These are phyloP conservation scores for Phaffomyces antillensis DNA, from an alignment of 805 yeast species.

Conservation along the genomic window DNA sequence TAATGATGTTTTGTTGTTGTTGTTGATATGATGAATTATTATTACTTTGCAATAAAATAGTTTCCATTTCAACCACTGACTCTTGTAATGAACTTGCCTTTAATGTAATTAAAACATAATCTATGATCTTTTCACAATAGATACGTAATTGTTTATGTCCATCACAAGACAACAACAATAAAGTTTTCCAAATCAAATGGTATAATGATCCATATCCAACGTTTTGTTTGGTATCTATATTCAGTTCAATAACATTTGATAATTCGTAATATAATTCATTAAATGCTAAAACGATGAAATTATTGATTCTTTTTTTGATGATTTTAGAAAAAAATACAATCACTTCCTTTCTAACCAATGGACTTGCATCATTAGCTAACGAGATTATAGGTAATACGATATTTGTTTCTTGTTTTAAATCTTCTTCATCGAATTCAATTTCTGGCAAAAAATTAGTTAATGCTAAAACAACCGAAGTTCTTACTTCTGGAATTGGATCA, in stretches of 20 bases:
- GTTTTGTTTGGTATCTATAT: conserved; percentile 53
- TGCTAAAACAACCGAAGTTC: conserved; percentile 76
- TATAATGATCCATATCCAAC: conserved; percentile 86
- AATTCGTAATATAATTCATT: conserved; percentile 78
- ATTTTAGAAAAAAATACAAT: conserved; percentile 70
- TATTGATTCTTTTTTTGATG: conserved; percentile 59
- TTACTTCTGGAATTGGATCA: conserved; percentile 93
- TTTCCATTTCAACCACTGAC: conserved; percentile 60
- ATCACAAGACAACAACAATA: conserved; percentile 75
- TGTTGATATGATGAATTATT: conserved; percentile 15
- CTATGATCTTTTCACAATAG: conserved; percentile 68
- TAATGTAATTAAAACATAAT: conserved; percentile 57
- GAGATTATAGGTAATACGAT: conserved; percentile 62
- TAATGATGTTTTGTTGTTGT: background rate
- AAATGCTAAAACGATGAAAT: conserved; percentile 82
- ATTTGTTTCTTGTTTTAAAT: conserved; percentile 58
- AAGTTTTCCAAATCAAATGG: conserved; percentile 80
- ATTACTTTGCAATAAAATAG: conserved; percentile 45
- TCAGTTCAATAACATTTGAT: conserved; percentile 28
- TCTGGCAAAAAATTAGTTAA: conserved; percentile 61
- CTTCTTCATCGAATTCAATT: conserved; percentile 30
- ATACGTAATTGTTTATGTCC: conserved; percentile 77
- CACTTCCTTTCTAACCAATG: conserved; percentile 81
- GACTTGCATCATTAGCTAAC: conserved; percentile 79
- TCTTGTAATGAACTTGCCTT: conserved; percentile 51